Evolutionary conservation across 2,329 filamentous ascomycete species (phyloP), one percentile per base, ranked within the genome.

Genomic region (Colletotrichum tofieldiae): DNA sequence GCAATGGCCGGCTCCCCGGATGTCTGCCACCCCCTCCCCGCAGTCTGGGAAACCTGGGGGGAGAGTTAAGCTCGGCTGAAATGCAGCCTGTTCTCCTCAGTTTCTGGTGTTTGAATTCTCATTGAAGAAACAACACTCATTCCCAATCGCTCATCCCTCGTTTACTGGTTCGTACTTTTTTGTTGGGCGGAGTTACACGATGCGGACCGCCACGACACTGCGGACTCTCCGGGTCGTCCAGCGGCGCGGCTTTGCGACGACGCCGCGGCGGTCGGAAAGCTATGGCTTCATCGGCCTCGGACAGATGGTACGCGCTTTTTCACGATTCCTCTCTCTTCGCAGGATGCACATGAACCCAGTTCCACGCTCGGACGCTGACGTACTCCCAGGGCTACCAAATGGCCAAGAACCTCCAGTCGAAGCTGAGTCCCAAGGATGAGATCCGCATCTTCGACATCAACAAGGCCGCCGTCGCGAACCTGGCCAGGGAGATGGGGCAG

Each of bases 201-300:
- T 71, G 68, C 55, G 56, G 37, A 12, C 39, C 12, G n/a, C 56
- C 16, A 47, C 55, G 20, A 67, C 67, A 35, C 14, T 77, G 62
- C 76, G 79, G 72, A 77, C 74, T 68, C 69, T 79, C 26, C 74
- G 80, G 47, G 73, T 80, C 49, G 77, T 79, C 70, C 84, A 84
- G 74, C 82, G 81, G 71, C 84, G 88, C 65, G 80, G 81, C n/a
- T 90, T 91, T 77, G 86, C 87, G 26, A 83, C 82, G 12, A 85
- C 88, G 61, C 67, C 85, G 14, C 78, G 81, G 37, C 81, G 86
- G 70, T 77, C 86, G 65, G 87, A 90, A 55, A 86, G 80, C 55
- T 91, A 90, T 81, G 89, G 85, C 77, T 91, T 91, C 76, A 85
- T 91, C 67, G 89, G 89, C 18, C 80, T 91, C 18, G 89, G 89